Evolutionary conservation across 116 monocot species (phyloP), one percentile per base, ranked within the genome.

Genomic region (Posidonia oceanica): DNA sequence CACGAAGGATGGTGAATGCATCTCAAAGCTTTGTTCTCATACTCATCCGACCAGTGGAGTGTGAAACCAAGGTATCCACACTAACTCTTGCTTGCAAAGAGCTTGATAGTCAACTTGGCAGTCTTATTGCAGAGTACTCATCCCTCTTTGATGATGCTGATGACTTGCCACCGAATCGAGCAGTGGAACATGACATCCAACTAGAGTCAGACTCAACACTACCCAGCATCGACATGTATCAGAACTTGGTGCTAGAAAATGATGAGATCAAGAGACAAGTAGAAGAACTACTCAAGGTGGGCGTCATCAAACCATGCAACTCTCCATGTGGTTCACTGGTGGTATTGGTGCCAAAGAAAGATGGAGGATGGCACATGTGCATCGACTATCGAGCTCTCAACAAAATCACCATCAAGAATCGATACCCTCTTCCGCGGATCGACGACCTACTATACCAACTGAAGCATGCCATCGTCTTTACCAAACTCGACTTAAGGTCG

Each of bases 341-440:
- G 3, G 3, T 61, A 5, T 4, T 71, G 0, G 22, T 71, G 4
- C 59, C 20, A 23, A 71, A 48, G 71, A 61, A 61, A 16, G 71
- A 71, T 61, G 61, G 71, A 10, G 20, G 61, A 0, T 71, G 59
- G 71, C 42, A n/a, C 6, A 18, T 71, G 13, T 60, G 59, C 59
- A 44, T 71, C 22, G 71, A 71, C 61, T 61, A 71, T 22, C 40
- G 23, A 1, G 71, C 42, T 15, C 29, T 71, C 13, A 60, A 71
- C 51, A 71, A 61, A n/a, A 60, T 71, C 48, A 71, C 71, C 3
- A 51, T 61, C 0, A 71, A 71, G 3, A 61, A 62, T 61, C 17
- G 51, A 14, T 71, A 61, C 1, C 61, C 71, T 11, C 22, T 71
- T 3, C 71, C 71, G 1, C 14, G 18, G 3, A 61, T 71, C 16